These are phyloP conservation scores for Suhomyces bribrorum DNA, from an alignment of 1,139 yeast genomes.

Conservation along the genomic window DNA sequence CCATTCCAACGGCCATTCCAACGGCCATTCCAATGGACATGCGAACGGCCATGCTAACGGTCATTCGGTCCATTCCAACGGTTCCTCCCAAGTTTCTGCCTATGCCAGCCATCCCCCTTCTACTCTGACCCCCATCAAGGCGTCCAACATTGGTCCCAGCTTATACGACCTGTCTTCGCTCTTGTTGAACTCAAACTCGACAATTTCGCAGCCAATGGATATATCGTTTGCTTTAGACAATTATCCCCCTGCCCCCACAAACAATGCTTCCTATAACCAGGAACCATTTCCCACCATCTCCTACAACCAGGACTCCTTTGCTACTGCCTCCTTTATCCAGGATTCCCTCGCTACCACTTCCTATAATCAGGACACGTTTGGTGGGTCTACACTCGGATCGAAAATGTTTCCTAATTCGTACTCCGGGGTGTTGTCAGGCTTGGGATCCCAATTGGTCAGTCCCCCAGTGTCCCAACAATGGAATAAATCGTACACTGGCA, in stretches of 20 bases:
- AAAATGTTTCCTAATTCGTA: not conserved
- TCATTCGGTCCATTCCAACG: not conserved
- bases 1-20: not conserved
- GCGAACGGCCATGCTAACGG: constrained; percentile 5
- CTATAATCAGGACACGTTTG: constrained; percentile 1
- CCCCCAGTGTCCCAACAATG: constrained; percentile 1
- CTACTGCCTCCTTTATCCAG: not conserved
- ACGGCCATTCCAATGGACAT: constrained; percentile 1
- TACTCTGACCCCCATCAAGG: not conserved
- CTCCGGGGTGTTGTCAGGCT: not conserved
- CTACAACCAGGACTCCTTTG: not conserved
- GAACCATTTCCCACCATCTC: not conserved
- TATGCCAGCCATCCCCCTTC: not conserved
- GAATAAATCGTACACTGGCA: constrained; percentile 1
- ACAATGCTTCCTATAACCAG: not conserved
- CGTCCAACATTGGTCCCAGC: not conserved
- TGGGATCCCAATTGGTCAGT: not conserved
- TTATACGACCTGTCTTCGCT: not conserved
- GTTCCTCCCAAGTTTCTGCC: no score
- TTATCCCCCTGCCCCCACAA: not conserved
- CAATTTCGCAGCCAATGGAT: constrained; percentile 19
- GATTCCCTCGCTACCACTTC: not conserved
- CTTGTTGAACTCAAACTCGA: not conserved
- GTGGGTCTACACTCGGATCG: no score
- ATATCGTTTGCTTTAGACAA: constrained; percentile 7